phyloP scores from a whole-genome alignment of 768 basidiomycete species.

The Lanmaoa rubissima region DNA sequence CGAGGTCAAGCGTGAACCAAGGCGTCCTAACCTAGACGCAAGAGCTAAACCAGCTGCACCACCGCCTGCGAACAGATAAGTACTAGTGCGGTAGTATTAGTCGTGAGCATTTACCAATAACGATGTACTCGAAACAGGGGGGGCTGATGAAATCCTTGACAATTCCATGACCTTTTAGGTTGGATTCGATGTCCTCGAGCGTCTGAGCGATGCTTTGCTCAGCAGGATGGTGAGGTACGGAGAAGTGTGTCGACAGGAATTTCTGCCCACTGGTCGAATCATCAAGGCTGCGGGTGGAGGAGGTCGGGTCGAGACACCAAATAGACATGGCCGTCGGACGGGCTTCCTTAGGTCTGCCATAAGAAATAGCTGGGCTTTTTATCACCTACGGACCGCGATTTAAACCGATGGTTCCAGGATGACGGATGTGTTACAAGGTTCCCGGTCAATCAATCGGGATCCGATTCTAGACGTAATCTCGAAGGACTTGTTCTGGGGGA shows the following conservation, averaged over 20 bases:
- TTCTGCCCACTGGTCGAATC: neutral
- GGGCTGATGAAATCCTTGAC: neutral
- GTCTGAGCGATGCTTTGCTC: neutral
- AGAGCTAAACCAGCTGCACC: conserved; percentile 18
- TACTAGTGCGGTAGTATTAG: neutral
- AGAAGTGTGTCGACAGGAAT: neutral
- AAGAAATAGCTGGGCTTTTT: neutral
- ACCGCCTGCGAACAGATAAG: conserved; percentile 7
- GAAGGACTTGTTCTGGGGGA: neutral
- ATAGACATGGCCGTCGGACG: neutral
- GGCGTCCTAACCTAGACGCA: conserved; percentile 9
- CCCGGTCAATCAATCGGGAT: neutral
- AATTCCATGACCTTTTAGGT: neutral
- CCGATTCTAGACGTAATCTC: neutral
- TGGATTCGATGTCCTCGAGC: neutral
- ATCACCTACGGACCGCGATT: neutral
- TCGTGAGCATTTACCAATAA: conserved; percentile 7
- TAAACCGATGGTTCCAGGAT: neutral
- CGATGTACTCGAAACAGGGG: conserved; percentile 11
- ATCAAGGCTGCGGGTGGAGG: neutral
- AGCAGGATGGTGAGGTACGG: neutral
- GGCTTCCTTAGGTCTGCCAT: neutral
- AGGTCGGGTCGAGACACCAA: neutral
- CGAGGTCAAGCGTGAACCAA: neutral
- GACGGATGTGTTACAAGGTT: neutral